Percentiles rank a stretch among this genome's conserved stretches.
Evolutionary conservation across 2,329 filamentous ascomycete species (phyloP).

Genomic region (Monosporascus ibericus): DNA sequence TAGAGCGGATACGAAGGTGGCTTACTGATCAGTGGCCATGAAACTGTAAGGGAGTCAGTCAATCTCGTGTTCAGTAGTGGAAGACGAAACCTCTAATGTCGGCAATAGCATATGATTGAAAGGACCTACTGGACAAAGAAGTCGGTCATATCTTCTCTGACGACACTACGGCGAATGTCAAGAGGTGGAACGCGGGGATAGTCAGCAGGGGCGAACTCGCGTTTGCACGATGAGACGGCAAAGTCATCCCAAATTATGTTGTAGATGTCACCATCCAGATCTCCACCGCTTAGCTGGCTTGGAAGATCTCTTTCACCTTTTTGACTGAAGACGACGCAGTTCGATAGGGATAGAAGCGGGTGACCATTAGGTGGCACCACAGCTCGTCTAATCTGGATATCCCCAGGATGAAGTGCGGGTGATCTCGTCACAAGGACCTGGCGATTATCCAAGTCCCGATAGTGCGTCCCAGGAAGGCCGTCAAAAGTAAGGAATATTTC

Average conservation of each 20-base stretch:
- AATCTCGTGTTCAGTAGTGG: not conserved
- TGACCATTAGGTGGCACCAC: slow-evolving; percentile 54
- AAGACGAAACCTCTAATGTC: no score
- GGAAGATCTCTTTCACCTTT: slow-evolving; percentile 67
- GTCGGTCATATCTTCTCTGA: slow-evolving; percentile 60
- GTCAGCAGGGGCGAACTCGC: slow-evolving; percentile 54
- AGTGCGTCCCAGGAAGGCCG: slow-evolving; percentile 19
- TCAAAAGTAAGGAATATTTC: slow-evolving; percentile 63
- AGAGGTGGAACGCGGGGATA: slow-evolving; percentile 55
- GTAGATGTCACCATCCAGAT: slow-evolving; percentile 79
- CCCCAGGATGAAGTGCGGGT: slow-evolving; percentile 75
- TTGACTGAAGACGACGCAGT: slow-evolving; percentile 75
- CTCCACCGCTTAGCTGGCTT: slow-evolving; percentile 72
- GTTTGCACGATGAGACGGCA: slow-evolving; percentile 33
- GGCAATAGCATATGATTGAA: no score
- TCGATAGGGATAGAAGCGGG: slow-evolving; percentile 55
- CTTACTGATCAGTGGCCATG: slow-evolving; percentile 26
- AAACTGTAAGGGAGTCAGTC: slow-evolving; percentile 6
- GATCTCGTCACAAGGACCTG: slow-evolving; percentile 66
- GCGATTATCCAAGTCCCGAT: slow-evolving; percentile 29
- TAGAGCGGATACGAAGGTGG: not conserved
- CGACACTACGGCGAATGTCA: slow-evolving; percentile 56
- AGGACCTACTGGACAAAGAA: slow-evolving; percentile 62
- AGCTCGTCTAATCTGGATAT: slow-evolving; percentile 62
- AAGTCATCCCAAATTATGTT: slow-evolving; percentile 67